These are phyloP conservation scores for Magnusiomyces sp. DNA, from an alignment of 1,139 yeast genomes.

Conservation along the genomic window DNA sequence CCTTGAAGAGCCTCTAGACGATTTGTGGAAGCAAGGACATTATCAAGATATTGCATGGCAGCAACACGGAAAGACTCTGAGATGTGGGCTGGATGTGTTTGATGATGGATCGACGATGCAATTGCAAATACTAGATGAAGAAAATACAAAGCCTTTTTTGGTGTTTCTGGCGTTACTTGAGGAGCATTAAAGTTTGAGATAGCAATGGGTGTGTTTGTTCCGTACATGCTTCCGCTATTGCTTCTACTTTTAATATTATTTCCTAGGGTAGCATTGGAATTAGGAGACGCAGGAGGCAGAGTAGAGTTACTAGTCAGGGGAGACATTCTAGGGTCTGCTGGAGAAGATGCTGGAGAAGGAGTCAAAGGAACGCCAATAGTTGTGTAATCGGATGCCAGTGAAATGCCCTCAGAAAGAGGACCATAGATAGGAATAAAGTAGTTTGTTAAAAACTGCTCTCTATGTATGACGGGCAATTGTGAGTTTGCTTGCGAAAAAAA, in stretches of 20 bases:
- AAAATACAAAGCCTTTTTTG: slow-evolving; percentile 40
- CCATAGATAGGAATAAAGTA: slow-evolving; percentile 80
- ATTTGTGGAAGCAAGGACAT: slow-evolving; percentile 50
- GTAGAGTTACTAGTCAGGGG: slow-evolving; percentile 1
- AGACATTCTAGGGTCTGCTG: slow-evolving; percentile 12
- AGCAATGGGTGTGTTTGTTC: slow-evolving; percentile 12
- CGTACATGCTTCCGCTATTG: neutral
- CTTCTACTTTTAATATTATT: slow-evolving; percentile 7
- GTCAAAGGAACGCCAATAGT: slow-evolving; percentile 35
- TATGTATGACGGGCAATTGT: slow-evolving; percentile 72
- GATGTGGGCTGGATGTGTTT: slow-evolving; percentile 57
- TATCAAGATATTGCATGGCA: slow-evolving; percentile 54
- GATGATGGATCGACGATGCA: slow-evolving; percentile 65
- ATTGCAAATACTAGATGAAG: slow-evolving; percentile 72
- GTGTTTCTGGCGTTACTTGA: slow-evolving; percentile 8
- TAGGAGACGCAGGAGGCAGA: slow-evolving; percentile 5
- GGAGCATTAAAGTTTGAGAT: slow-evolving; percentile 7
- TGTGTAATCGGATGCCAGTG: slow-evolving; percentile 57
- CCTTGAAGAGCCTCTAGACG: slow-evolving; percentile 69
- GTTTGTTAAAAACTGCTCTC: slow-evolving; percentile 59
- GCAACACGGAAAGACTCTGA: slow-evolving; percentile 68
- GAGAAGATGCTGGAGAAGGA: slow-evolving; percentile 15
- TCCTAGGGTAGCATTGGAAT: slow-evolving; percentile 7
- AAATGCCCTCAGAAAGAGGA: slow-evolving; percentile 42
- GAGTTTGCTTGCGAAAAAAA: slow-evolving; percentile 76